Percentiles rank a stretch among this genome's conserved stretches.
These are phyloP conservation scores for Tolypocladium ovalisporum DNA, from an alignment of 2,329 filamentous ascomycete species.

Conservation along the genomic window DNA sequence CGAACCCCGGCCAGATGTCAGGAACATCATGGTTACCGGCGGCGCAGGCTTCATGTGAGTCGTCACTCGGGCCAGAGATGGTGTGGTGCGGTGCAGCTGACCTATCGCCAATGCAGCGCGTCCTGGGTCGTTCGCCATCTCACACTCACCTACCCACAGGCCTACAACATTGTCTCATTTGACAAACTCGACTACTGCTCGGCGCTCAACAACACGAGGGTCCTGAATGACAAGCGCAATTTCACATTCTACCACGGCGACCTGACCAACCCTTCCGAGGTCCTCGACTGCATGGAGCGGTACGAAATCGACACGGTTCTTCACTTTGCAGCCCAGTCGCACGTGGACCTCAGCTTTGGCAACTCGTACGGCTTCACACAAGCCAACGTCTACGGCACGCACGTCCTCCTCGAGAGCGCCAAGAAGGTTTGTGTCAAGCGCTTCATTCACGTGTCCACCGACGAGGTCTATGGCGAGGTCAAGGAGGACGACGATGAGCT, in stretches of 20 bases:
- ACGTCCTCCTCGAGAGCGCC: constrained; percentile 67
- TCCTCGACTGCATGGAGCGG: constrained; percentile 59
- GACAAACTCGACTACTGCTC: constrained; percentile 80
- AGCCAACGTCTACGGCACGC: constrained; percentile 77
- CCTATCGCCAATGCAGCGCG: constrained; percentile 37
- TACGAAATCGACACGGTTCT: constrained; percentile 70
- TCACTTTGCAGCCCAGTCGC: constrained; percentile 78
- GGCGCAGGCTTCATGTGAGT: constrained; percentile 78
- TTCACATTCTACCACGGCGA: constrained; percentile 75
- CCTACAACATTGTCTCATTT: constrained; percentile 72
- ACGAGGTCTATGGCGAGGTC: constrained; percentile 79
- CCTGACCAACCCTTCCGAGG: constrained; percentile 59
- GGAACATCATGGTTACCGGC: constrained; percentile 75
- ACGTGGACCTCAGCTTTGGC: constrained; percentile 73
- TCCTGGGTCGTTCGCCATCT: constrained; percentile 78
- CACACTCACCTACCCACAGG: constrained; percentile 57
- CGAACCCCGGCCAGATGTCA: constrained; percentile 55
- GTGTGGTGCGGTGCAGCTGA: not conserved
- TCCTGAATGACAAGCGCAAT: constrained; percentile 56
- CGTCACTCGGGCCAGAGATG: not conserved
- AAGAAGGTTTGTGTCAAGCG: constrained; percentile 59
- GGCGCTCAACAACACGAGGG: constrained; percentile 67
- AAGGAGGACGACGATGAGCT: constrained; percentile 60
- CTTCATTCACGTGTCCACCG: constrained; percentile 76
- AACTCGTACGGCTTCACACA: constrained; percentile 75